These are phyloP conservation scores for Pisolithus tinctorius DNA, from an alignment of 768 basidiomycete species.

Conservation along the genomic window DNA sequence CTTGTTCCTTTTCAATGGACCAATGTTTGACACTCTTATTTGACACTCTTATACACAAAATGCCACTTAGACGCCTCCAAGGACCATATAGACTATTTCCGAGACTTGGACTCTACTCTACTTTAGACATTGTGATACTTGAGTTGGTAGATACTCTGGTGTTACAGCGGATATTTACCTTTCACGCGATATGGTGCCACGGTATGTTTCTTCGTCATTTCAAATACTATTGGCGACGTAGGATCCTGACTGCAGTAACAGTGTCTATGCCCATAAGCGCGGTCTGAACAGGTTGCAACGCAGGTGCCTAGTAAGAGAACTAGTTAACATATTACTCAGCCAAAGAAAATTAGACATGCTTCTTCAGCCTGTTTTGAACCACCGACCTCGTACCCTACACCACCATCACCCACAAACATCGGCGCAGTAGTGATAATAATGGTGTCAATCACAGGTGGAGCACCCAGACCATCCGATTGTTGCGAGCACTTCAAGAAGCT, in stretches of 20 bases:
- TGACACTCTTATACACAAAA: neutral
- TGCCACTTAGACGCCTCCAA: neutral
- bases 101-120: neutral
- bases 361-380: conserved; percentile 7
- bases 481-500: conserved; percentile 29
- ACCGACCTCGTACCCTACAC: conserved; percentile 46
- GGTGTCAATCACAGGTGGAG: conserved; percentile 48
- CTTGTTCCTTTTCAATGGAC: neutral
- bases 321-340: neutral
- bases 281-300: conserved; percentile 23
- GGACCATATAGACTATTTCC: neutral
- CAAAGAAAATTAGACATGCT: conserved; percentile 7
- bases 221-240: neutral
- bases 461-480: conserved; percentile 2
- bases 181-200: neutral
- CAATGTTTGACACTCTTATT: neutral
- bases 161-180: neutral
- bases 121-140: too few relatives aligned
- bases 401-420: conserved; percentile 67
- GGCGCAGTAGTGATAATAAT: conserved; percentile 87
- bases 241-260: conserved; percentile 17
- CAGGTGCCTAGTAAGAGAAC: conserved; percentile 6
- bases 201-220: neutral
- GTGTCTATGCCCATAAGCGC: conserved; percentile 27
- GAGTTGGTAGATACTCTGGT: too few relatives aligned